These are phyloP conservation scores for Ogataea ramenticola DNA, from an alignment of 805 yeast species.

Conservation along the genomic window DNA sequence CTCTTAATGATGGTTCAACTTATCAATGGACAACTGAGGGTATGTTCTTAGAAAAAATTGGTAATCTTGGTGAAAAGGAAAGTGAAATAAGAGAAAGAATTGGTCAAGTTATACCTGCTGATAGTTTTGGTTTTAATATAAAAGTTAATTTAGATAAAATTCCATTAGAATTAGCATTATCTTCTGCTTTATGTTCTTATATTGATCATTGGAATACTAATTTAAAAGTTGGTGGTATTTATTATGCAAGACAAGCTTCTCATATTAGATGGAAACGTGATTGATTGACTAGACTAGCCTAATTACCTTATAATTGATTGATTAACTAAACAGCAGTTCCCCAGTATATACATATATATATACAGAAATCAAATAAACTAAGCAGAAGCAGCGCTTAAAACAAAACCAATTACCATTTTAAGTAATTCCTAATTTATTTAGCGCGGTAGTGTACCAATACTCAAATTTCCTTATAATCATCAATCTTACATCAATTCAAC, in stretches of 20 bases:
- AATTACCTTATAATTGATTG: no score
- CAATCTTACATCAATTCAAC: not conserved
- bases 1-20: conserved; percentile 49
- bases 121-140: conserved; percentile 46
- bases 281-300: conserved; percentile 20
- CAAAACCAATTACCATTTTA: not conserved
- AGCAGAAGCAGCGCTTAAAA: not conserved
- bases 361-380: no score
- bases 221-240: conserved; percentile 58
- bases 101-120: conserved; percentile 51
- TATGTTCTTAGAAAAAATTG: conserved; percentile 48
- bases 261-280: conserved; percentile 54
- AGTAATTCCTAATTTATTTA: not conserved
- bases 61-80: conserved; percentile 56
- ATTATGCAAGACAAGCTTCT: conserved; percentile 41
- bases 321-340: no score
- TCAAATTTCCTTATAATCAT: not conserved
- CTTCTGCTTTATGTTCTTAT: conserved; percentile 52
- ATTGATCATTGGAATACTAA: conserved; percentile 65
- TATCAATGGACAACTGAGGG: conserved; percentile 64
- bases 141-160: conserved; percentile 47
- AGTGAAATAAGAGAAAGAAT: conserved; percentile 58
- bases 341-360: not conserved
- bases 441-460: not conserved
- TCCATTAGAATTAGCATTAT: conserved; percentile 49